phyloP scores from a whole-genome alignment of 441 rosid species.

The Jatropha multifida region DNA sequence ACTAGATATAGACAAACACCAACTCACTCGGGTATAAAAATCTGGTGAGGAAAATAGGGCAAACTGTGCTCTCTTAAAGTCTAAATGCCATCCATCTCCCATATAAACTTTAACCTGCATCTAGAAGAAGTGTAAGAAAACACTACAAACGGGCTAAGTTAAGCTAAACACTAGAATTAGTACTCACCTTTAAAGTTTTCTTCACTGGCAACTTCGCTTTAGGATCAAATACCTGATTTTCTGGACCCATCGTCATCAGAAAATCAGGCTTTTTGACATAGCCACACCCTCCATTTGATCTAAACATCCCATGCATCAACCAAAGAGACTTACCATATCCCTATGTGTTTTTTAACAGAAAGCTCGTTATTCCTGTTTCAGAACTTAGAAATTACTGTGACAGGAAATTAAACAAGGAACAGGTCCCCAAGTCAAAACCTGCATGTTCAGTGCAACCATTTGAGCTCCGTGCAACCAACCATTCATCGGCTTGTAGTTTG shows the following conservation, averaged over 20 bases:
- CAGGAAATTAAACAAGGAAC: neutral
- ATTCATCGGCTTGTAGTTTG: slow-evolving; percentile 77
- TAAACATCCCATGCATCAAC: slow-evolving; percentile 94
- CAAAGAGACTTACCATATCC: slow-evolving; percentile 75
- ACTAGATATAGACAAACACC: neutral
- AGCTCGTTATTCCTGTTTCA: neutral
- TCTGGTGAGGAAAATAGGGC: slow-evolving; percentile 79
- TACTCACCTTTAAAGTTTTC: slow-evolving; percentile 57
- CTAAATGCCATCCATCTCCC: slow-evolving; percentile 88
- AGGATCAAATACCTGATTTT: slow-evolving; percentile 61
- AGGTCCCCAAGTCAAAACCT: slow-evolving; percentile 41
- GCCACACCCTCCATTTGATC: slow-evolving; percentile 81
- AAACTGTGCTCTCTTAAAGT: slow-evolving; percentile 66
- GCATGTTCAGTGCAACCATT: slow-evolving; percentile 99
- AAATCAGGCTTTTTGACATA: slow-evolving; percentile 76
- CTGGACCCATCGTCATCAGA: slow-evolving; percentile 38
- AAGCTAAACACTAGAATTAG: neutral
- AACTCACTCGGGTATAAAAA: slow-evolving; percentile 62
- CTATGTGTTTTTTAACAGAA: slow-evolving; percentile 23
- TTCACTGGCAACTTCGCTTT: slow-evolving; percentile 42
- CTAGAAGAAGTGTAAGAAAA: neutral
- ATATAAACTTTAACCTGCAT: slow-evolving; percentile 66
- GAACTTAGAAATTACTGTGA: neutral
- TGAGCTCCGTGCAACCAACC: slow-evolving; percentile 98
- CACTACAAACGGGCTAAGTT: neutral